Percentiles rank a stretch among this genome's conserved stretches.
phyloP scores from a whole-genome alignment of 345 rosid genomes.

The Salix koriyanagi region DNA sequence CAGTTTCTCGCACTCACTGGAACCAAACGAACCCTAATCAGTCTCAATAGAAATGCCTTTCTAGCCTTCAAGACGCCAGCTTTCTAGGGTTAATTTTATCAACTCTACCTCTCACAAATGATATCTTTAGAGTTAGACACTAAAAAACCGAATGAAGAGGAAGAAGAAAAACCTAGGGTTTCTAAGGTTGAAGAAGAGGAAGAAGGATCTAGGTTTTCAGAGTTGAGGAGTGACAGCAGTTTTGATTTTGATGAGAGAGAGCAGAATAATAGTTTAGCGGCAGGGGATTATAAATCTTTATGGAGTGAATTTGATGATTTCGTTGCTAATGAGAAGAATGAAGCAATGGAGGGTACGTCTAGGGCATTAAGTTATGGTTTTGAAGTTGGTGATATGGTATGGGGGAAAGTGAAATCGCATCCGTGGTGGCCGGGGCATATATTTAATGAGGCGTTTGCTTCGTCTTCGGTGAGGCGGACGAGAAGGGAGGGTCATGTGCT shows the following conservation, averaged over 20 bases:
- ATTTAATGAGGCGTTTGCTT: slow-evolving; percentile 80
- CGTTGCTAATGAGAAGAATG: slow-evolving; percentile 72
- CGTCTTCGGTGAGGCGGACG: slow-evolving; percentile 73
- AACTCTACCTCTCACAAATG: not conserved
- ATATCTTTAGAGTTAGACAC: not conserved
- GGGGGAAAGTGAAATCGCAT: slow-evolving; percentile 99
- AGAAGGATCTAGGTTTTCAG: not conserved
- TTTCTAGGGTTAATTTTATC: slow-evolving; percentile 20
- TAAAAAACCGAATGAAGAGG: not conserved
- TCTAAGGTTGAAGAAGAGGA: not conserved
- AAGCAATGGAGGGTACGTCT: slow-evolving; percentile 44
- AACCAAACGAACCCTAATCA: not conserved
- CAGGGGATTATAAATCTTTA: slow-evolving; percentile 44
- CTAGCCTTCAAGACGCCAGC: not conserved
- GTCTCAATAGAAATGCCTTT: not conserved
- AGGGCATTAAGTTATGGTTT: slow-evolving; percentile 79
- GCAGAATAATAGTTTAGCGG: slow-evolving; percentile 3
- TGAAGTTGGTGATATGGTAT: slow-evolving; percentile 94
- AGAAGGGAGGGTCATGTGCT: slow-evolving; percentile 79
- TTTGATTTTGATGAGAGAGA: not conserved
- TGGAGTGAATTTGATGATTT: slow-evolving; percentile 87
- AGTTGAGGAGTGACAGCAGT: not conserved
- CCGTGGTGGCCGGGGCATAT: slow-evolving; percentile 99
- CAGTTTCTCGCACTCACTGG: not conserved
- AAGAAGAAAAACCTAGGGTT: not conserved